Percentiles rank a stretch among this genome's conserved stretches.
These are phyloP conservation scores for Candida dajiaensis DNA, from an alignment of 805 yeast genomes.

Conservation along the genomic window DNA sequence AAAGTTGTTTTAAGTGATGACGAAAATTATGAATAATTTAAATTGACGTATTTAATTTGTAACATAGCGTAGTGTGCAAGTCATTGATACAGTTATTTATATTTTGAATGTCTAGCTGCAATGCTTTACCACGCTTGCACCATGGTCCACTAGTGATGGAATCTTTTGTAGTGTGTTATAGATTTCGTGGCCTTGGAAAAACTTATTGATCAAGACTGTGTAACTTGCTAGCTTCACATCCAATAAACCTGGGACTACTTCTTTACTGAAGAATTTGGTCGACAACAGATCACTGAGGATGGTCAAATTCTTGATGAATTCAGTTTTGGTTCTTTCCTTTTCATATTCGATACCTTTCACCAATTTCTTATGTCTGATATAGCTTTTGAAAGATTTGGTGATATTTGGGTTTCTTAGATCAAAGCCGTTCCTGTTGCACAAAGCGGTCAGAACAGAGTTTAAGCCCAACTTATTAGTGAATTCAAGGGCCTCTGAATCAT, in stretches of 20 bases:
- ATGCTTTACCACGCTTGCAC: not conserved
- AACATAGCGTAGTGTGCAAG: too few relatives aligned
- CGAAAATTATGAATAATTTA: conserved; percentile 8
- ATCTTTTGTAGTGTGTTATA: conserved; percentile 2
- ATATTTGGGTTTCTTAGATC: conserved; percentile 31
- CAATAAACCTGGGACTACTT: conserved; percentile 19
- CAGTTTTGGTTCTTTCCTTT: conserved; percentile 14
- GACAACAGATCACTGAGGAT: conserved; percentile 21
- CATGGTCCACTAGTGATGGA: conserved; percentile 12
- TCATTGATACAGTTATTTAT: too few relatives aligned
- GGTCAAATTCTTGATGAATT: conserved; percentile 19
- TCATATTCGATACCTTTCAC: conserved; percentile 12
- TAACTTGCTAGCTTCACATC: conserved; percentile 30
- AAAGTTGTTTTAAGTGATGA: conserved; percentile 10
- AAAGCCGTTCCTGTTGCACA: conserved; percentile 30
- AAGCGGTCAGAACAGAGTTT: conserved; percentile 10
- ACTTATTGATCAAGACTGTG: conserved; percentile 19
- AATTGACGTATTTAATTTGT: not conserved
- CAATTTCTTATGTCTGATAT: conserved; percentile 5
- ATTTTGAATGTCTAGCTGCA: not conserved
- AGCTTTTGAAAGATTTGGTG: conserved; percentile 8
- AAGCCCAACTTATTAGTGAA: conserved; percentile 10
- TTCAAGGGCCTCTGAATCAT: conserved; percentile 3
- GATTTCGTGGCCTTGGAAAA: conserved; percentile 9
- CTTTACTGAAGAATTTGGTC: conserved; percentile 11